Percentiles rank a stretch among this genome's conserved stretches.
These are phyloP conservation scores for Hanseniaspora singularis DNA, from an alignment of 805 yeast genomes.

Conservation along the genomic window DNA sequence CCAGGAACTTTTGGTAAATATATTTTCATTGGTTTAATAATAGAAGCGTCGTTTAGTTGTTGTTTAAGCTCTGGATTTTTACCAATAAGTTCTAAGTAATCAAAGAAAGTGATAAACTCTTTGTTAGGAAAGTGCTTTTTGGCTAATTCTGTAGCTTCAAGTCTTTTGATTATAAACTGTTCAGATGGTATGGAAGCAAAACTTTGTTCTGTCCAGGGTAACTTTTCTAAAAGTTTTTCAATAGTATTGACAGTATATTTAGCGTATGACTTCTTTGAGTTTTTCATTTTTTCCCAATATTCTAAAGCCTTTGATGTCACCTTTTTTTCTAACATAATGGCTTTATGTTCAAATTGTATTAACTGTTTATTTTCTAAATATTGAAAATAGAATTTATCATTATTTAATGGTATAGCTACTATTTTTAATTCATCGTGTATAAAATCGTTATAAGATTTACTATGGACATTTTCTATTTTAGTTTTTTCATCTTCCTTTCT, in stretches of 20 bases:
- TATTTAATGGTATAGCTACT: conserved; percentile 60
- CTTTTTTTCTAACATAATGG: conserved; percentile 34
- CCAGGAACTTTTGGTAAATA: conserved; percentile 38
- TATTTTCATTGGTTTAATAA: conserved; percentile 32
- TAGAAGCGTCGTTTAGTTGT: conserved; percentile 18
- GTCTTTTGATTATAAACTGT: conserved; percentile 36
- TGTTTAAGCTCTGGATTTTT: conserved; percentile 12
- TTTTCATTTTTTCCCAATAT: conserved; percentile 51
- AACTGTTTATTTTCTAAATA: conserved; percentile 43
- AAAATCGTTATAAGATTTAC: conserved; percentile 15
- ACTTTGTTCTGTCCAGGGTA: conserved; percentile 73
- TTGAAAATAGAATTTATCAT: conserved; percentile 47
- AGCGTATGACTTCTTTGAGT: conserved; percentile 47
- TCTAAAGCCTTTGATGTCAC: conserved; percentile 39
- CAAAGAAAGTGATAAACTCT: conserved; percentile 18
- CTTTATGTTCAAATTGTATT: conserved; percentile 18
- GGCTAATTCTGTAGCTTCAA: conserved; percentile 16
- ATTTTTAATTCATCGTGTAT: conserved; percentile 42
- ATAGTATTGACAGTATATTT: conserved; percentile 44
- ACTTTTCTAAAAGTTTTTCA: conserved; percentile 42
- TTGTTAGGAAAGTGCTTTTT: conserved; percentile 18
- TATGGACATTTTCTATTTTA: not conserved
- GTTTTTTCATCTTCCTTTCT: too few species aligned
- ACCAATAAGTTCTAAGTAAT: conserved; percentile 16
- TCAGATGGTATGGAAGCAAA: conserved; percentile 66